Evolutionary conservation across 106 monocot species (phyloP), one percentile per base, ranked within the genome.

Genomic region (Dioscorea alata): DNA sequence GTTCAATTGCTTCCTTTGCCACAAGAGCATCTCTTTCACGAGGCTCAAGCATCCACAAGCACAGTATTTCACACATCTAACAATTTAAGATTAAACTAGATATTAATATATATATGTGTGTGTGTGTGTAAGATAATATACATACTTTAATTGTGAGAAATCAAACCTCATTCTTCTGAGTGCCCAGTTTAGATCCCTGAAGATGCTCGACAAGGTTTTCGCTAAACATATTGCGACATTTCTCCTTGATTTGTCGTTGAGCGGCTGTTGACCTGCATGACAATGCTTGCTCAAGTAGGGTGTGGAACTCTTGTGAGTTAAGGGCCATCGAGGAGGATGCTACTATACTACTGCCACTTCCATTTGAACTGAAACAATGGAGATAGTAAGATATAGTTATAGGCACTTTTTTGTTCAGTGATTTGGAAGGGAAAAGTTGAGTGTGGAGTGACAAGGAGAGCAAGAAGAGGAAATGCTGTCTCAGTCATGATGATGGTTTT

Each of bases 11-110:
- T 0, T 64, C 67, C 23, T 71, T 49, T 13, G 81, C 85, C 4
- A 81, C 59, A 33, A 73, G 16, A 0, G 81, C 85, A 35, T 86
- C 81, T 6, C 80, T 33, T 50, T 75, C 81, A 12, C 67, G 67
- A 0, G 70, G 70, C 28, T 78, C 68, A 10, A 81, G 73, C 85
- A 85, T 78, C 81, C 85, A 81, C 62, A 81, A 9, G 63, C 63
- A 75, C 58, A 81, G 18, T 8, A 69, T 67, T 0, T 17, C 48
- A 13, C 23, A 53, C 23, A 77, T 49, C 34, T 63, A 57, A 1
- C 1, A 28, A 28, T 28, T 28, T 28, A 28, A 28, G 28, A 28
- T 28, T 28, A 28, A 28, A 1, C 28, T 28, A 28, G 1, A 28
- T 28, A 3, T 1, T 28, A 28, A 28, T 28, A 28, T 28, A 28